Evolutionary conservation across 805 yeast species (phyloP), one percentile per base, ranked within the genome.

Genomic region (Candida gorgasii): DNA sequence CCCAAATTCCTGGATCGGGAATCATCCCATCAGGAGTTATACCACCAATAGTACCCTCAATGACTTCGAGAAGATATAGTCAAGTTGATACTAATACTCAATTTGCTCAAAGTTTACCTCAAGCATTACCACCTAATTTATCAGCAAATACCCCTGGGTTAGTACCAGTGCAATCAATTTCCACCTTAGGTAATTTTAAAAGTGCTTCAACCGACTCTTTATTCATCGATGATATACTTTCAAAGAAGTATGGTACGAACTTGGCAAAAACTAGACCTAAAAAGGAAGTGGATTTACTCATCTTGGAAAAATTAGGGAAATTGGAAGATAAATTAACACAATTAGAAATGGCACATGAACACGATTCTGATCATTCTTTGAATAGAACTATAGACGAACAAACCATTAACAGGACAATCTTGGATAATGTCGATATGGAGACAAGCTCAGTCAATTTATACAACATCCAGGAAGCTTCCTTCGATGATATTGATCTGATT

Each of bases 121-220:
- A 13, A 3, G 26, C 36, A 8, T 8, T 24, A 24, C 27, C 36
- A 13, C 30, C 18, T 8, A 14, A 8, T n/a, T n/a, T 9, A 5
- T 15, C 8, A 20, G 5, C 13, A 7, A 15, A 13, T 16, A 43
- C 46, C 9, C 53, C 50, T 9, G 46, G 39, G 13, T 34, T 65
- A 15, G 45, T 47, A 1, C 67, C 63, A 6, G 57, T 57, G 17
- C 58, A 58, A 36, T 65, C 71, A 5, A 61, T 63, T 11, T 55
- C 61, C 20, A 66, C 72, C 1, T 45, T 67, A 28, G 62, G 62
- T 3, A 64, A 63, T 37, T 57, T 64, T 38, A 55, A 65, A 28
- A 64, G 67, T 28, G 71, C 69, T 32, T 67, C 70, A 40, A 64
- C 68, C 29, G 73, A 67, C 44, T 63, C 69, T 17, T 45, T 64